A percentile compares a stretch with the other conserved stretches of the same genome.
phyloP scores from a whole-genome alignment of 164 flowering plant genomes.

The Macadamia tetraphylla region DNA sequence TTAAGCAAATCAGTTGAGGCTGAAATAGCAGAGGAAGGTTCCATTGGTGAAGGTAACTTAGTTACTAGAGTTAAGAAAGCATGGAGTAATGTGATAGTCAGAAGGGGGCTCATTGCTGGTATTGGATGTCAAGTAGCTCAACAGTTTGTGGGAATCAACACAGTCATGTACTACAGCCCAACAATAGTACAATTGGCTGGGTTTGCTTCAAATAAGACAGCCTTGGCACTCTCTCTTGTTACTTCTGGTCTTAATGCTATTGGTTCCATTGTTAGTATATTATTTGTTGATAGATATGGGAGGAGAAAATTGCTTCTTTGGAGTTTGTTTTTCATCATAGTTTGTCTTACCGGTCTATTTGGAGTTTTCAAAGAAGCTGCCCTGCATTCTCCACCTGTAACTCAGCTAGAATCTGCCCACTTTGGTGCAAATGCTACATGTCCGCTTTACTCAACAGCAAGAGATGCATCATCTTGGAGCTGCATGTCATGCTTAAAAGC shows the following conservation, averaged over 20 bases:
- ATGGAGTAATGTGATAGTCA: neutral
- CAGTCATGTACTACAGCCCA: neutral
- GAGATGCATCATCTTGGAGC: neutral
- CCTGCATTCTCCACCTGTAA: neutral
- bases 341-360: neutral
- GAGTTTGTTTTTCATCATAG: neutral
- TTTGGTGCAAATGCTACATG: neutral
- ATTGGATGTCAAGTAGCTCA: neutral
- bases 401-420: neutral
- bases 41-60: neutral
- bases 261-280: neutral
- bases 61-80: neutral
- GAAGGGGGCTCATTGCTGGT: neutral
- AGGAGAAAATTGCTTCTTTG: neutral
- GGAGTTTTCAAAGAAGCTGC: neutral
- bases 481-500: conserved; percentile 1
- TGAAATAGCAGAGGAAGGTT: neutral
- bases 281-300: neutral
- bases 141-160: neutral
- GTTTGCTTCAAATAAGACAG: neutral
- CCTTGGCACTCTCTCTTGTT: neutral
- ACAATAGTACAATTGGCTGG: neutral
- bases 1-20: neutral
- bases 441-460: neutral
- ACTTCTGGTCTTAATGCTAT: neutral